Conservation (phyloP, 345 rosid species). For the Lepidium aucheri region DNA sequence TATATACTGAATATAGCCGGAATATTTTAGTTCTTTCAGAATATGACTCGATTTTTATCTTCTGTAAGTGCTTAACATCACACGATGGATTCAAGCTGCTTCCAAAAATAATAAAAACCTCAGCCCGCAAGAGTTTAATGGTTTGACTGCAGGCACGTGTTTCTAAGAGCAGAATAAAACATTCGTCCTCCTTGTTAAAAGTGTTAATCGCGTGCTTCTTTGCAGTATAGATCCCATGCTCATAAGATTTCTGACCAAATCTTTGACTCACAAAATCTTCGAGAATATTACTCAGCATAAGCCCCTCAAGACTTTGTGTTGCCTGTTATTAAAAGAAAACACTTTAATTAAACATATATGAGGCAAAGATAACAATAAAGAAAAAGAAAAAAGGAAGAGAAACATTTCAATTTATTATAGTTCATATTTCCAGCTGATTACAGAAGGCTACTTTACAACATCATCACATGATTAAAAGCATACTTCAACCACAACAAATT, state of each 20-base stretch:
- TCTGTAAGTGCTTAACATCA: constrained; percentile 68
- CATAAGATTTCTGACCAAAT: constrained; percentile 77
- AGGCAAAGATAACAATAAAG: background rate
- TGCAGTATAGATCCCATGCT: constrained; percentile 46
- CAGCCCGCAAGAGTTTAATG: constrained; percentile 66
- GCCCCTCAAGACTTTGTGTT: constrained; percentile 40
- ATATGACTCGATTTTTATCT: constrained; percentile 52
- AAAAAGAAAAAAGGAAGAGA: background rate
- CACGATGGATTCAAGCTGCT: constrained; percentile 73
- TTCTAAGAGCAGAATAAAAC: constrained; percentile 80
- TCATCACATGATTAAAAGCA: constrained; percentile 10
- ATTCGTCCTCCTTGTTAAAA: constrained; percentile 60
- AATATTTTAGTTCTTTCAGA: constrained; percentile 54
- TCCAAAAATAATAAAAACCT: constrained; percentile 59
- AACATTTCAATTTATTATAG: background rate
- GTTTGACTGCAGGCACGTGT: constrained; percentile 65
- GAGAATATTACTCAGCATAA: constrained; percentile 66
- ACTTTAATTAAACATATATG: constrained; percentile 3
- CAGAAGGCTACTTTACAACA: constrained; percentile 1
- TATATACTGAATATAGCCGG: constrained; percentile 63
- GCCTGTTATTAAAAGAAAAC: constrained; percentile 34
- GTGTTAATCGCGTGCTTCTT: constrained; percentile 51
- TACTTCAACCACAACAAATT: background rate
- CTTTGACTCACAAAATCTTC: constrained; percentile 69
- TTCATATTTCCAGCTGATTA: background rate